Conservation (phyloP, 345 rosid species). For the Citrus unshiu region DNA sequence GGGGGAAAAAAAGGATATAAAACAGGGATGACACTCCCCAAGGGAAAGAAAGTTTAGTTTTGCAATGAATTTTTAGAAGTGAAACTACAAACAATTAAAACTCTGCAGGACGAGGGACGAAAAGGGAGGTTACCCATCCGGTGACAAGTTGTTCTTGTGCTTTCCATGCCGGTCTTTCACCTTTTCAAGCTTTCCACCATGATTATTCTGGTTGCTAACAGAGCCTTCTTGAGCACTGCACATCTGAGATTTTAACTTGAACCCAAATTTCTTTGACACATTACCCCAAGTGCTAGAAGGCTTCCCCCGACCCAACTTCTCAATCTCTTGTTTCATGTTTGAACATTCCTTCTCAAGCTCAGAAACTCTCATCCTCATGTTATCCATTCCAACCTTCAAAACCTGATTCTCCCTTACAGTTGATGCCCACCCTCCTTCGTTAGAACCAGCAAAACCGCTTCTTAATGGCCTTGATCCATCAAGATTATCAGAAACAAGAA, state of each 20-base stretch:
- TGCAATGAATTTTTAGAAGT: constrained; percentile 8
- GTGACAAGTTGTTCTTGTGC: constrained; percentile 53
- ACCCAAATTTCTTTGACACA: constrained; percentile 68
- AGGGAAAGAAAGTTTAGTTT: constrained; percentile 10
- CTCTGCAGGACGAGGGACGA: background rate
- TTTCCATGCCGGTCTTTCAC: constrained; percentile 51
- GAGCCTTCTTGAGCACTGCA: constrained; percentile 95
- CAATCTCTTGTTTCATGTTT: constrained; percentile 87
- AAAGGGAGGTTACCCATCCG: constrained; percentile 26
- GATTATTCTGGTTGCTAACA: constrained; percentile 58
- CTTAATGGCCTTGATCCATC: constrained; percentile 87
- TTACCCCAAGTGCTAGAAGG: constrained; percentile 53
- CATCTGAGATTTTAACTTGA: constrained; percentile 91
- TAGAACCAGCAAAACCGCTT: constrained; percentile 67
- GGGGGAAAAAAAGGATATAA: background rate
- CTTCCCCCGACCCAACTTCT: constrained; percentile 60
- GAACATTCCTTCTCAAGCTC: constrained; percentile 88
- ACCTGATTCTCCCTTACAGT: constrained; percentile 97
- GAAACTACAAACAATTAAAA: constrained; percentile 22
- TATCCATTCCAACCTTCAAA: constrained; percentile 94
- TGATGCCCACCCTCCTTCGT: constrained; percentile 86
- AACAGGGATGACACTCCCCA: constrained; percentile 11
- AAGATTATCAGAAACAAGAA: constrained; percentile 88
- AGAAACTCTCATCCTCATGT: constrained; percentile 84
- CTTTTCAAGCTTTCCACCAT: constrained; percentile 52